These are phyloP conservation scores for Oxyria digyna DNA, from an alignment of 148 eudicot genomes.

Conservation along the genomic window DNA sequence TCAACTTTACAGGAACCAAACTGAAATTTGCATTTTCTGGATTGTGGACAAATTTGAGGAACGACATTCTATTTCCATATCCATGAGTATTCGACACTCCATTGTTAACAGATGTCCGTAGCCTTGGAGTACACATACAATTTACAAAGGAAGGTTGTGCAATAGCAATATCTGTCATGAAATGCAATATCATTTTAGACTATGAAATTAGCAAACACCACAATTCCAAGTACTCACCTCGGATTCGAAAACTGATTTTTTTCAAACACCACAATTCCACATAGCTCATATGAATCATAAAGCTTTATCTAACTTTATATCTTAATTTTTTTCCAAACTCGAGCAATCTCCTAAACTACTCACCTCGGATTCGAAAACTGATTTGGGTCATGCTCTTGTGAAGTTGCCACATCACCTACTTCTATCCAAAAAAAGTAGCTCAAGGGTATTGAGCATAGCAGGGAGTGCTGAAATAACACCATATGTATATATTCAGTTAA, in stretches of 20 bases:
- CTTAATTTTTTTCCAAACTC: not conserved
- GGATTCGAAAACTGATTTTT: too few relatives aligned
- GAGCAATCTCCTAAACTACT: not conserved
- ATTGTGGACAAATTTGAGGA: constrained; percentile 25
- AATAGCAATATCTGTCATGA: constrained; percentile 68
- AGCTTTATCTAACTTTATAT: not conserved
- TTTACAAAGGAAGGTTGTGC: constrained; percentile 38
- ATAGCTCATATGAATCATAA: not conserved
- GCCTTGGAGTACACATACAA: constrained; percentile 20
- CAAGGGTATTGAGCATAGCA: not conserved
- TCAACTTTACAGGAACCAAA: constrained; percentile 16
- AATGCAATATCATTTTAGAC: constrained; percentile 5
- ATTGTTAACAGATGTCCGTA: constrained; percentile 24
- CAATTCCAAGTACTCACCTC: too few relatives aligned
- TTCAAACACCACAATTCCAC: too few relatives aligned
- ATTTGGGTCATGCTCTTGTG: constrained; percentile 4
- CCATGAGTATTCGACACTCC: constrained; percentile 16
- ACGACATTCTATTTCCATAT: constrained; percentile 32
- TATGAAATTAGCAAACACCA: not conserved
- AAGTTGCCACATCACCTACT: constrained; percentile 4
- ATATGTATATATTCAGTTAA: not conserved
- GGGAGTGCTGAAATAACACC: not conserved
- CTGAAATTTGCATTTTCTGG: constrained; percentile 17
- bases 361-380: constrained; percentile 1
- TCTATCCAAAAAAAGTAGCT: not conserved